Conservation (phyloP, 2,329 filamentous ascomycete genomes). For the Sporothrix curviconia region DNA sequence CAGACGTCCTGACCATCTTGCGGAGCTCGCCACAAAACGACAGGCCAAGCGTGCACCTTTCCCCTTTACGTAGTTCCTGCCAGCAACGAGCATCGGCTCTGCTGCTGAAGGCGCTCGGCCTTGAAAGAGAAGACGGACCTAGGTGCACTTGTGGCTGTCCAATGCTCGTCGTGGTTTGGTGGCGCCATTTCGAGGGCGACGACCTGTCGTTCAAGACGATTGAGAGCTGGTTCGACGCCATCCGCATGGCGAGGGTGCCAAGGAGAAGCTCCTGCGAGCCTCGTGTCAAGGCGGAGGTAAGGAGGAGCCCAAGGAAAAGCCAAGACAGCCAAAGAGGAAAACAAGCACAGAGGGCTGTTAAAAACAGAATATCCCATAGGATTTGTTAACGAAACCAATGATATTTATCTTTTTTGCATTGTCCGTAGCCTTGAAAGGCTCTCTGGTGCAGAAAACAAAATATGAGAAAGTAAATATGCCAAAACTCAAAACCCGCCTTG, state of each 20-base stretch:
- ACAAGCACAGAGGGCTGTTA: slow-evolving; percentile 42
- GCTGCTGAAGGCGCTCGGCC: slow-evolving; percentile 55
- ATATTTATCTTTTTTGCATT: no score
- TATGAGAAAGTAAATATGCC: no score
- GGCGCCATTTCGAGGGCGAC: slow-evolving; percentile 57
- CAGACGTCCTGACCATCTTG: slow-evolving; percentile 57
- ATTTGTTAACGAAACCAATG: not conserved
- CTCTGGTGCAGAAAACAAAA: no score
- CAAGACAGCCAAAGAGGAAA: no score
- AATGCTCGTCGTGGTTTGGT: slow-evolving; percentile 86
- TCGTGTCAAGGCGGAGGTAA: slow-evolving; percentile 39
- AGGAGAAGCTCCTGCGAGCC: slow-evolving; percentile 60
- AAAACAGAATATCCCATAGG: not conserved
- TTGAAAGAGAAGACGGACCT: slow-evolving; percentile 38
- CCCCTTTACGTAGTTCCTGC: slow-evolving; percentile 66
- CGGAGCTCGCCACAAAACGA: slow-evolving; percentile 72
- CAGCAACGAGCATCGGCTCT: slow-evolving; percentile 48
- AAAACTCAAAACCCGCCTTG: no score
- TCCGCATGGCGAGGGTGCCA: slow-evolving; percentile 79
- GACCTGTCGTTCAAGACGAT: slow-evolving; percentile 56
- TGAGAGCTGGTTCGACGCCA: slow-evolving; percentile 84
- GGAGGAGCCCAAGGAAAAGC: slow-evolving; percentile 25
- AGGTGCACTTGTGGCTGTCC: slow-evolving; percentile 69
- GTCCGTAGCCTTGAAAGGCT: no score
- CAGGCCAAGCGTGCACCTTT: slow-evolving; percentile 64